Percentiles rank a stretch among this genome's conserved stretches.
Conservation (phyloP, 495 filamentous ascomycete species). For the Aspergillus nanangensis region DNA sequence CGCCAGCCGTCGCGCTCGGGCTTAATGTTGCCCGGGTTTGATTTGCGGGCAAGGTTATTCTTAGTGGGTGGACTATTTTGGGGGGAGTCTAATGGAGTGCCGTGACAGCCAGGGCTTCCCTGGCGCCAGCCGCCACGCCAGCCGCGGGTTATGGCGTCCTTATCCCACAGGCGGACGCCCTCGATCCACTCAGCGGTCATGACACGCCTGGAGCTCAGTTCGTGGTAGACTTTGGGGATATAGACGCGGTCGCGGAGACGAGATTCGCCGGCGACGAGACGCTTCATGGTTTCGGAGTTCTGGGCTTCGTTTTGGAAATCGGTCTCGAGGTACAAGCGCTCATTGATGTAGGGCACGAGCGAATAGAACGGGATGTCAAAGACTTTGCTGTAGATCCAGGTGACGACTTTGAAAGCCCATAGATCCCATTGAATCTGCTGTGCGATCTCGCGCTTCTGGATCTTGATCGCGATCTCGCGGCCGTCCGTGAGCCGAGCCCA, state of each 20-base stretch:
- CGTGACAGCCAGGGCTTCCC: constrained; percentile 74
- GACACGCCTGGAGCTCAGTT: constrained; percentile 77
- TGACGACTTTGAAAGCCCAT: constrained; percentile 87
- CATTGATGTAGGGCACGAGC: constrained; percentile 83
- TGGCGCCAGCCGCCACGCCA: constrained; percentile 75
- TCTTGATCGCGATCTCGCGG: constrained; percentile 87
- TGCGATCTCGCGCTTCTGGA: constrained; percentile 92
- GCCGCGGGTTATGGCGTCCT: constrained; percentile 61
- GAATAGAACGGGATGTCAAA: constrained; percentile 88
- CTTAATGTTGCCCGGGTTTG: constrained; percentile 56
- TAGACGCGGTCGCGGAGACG: constrained; percentile 76
- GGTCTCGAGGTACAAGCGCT: constrained; percentile 83
- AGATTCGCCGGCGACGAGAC: constrained; percentile 71
- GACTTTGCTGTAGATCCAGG: constrained; percentile 67
- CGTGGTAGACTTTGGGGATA: constrained; percentile 77
- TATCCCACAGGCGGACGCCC: constrained; percentile 87
- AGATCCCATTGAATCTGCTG: constrained; percentile 89
- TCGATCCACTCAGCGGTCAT: constrained; percentile 98
- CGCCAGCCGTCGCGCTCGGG: constrained; percentile 77
- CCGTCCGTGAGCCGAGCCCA: constrained; percentile 85
- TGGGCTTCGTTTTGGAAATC: constrained; percentile 89
- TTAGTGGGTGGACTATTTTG: constrained; percentile 11
- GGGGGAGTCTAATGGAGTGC: constrained; percentile 56
- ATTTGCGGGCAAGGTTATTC: constrained; percentile 34
- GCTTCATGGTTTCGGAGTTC: constrained; percentile 80